Evolutionary conservation across 345 rosid genomes (phyloP), one percentile per base, ranked within the genome.

Genomic region (Cardamine resedifolia): DNA sequence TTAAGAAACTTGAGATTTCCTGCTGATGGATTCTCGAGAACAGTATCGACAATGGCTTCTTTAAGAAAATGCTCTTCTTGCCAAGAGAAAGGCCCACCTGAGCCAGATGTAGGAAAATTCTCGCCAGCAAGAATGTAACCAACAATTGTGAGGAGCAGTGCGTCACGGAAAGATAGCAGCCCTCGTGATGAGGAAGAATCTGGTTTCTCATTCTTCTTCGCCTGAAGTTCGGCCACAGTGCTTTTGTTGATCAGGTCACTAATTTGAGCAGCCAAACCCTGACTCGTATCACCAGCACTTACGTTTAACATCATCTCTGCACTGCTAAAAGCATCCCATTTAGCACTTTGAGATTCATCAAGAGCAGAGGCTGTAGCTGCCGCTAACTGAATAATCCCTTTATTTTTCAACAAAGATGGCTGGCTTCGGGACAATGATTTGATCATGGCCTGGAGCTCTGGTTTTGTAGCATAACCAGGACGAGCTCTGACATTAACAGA

Each of bases 121-220:
- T 91, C 96, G 39, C 98, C 97, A 36, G 96, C 98, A 66, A 94
- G 81, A 62, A 94, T 85, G 79, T 91, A 94, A 60, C 98, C 98
- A 36, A 78, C 83, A 14, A 82, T 28, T 9, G 83, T 82, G 56
- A 94, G 96, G 53, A 94, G 96, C 78, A 94, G 58, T 34, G 93
- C 88, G 61, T 94, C 97, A 60, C 75, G 80, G 56, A 94, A 82
- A 66, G 90, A 85, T 50, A 91, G 90, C 58, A 89, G 82, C 41
- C 91, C 83, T 63, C 74, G 81, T 6, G 86, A 81, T 9, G 85
- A 69, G 11, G 72, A 55, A 58, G 64, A 56, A 63, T 81, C 84
- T 39, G 15, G 59, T 71, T 83, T 82, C 70, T 74, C 79, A 9
- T 56, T 76, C 74, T 77, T 83, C 65, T 78, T 81, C n/a, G 77